phyloP scores from a whole-genome alignment of 768 basidiomycete genomes.

The Tulasnella calospora region DNA sequence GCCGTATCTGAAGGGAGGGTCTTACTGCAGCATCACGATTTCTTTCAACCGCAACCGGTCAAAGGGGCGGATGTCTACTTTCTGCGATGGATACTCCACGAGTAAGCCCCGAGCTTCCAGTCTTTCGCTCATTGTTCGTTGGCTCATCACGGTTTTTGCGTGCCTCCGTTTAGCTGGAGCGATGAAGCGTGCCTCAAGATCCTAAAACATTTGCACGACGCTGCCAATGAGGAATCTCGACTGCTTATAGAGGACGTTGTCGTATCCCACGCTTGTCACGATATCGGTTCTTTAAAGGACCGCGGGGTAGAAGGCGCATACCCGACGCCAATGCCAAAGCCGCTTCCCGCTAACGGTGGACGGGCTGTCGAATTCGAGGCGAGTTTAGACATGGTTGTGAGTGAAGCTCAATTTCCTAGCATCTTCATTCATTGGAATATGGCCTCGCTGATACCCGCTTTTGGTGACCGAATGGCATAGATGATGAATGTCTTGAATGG shows the following conservation, averaged over 20 bases:
- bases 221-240: slow-evolving; percentile 11
- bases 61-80: slow-evolving; percentile 27
- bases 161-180: neutral
- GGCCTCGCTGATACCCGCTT: too few species aligned
- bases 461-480: too few species aligned
- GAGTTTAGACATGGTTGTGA: neutral
- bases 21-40: neutral
- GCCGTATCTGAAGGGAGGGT: neutral
- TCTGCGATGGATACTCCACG: slow-evolving; percentile 17
- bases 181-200: slow-evolving; percentile 1
- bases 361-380: too few species aligned
- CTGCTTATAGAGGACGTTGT: too few species aligned
- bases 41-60: too few species aligned
- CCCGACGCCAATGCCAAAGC: too few species aligned
- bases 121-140: neutral
- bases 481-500: neutral
- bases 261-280: too few species aligned
- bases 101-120: neutral
- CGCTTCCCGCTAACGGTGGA: too few species aligned
- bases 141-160: neutral
- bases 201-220: slow-evolving; percentile 22
- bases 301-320: slow-evolving; percentile 1
- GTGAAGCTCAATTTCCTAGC: too few species aligned
- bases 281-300: neutral
- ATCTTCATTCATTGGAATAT: too few species aligned